phyloP scores from a whole-genome alignment of 2,329 filamentous ascomycete genomes.

The Botryosphaeria dothidea region DNA sequence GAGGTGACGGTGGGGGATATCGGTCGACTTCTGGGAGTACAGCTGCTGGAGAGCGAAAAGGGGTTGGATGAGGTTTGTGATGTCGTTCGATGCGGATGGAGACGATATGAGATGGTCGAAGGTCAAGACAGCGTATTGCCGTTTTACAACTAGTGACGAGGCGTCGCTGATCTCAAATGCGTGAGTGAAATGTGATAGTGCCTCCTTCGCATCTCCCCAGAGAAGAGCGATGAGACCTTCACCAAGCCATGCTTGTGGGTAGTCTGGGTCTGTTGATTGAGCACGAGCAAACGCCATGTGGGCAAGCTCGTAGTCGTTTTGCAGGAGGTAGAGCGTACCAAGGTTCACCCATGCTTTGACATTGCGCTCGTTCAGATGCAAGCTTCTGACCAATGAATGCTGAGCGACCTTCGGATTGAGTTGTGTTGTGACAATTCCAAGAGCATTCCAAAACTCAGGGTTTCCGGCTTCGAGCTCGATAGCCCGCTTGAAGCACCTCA shows the following conservation, averaged over 20 bases:
- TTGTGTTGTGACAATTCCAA: conserved; percentile 85
- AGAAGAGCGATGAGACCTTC: conserved; percentile 84
- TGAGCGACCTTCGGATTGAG: conserved; percentile 87
- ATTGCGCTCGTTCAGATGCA: conserved; percentile 88
- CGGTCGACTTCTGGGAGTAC: conserved; percentile 67
- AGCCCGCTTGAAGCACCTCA: conserved; percentile 89
- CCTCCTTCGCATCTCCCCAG: conserved; percentile 73
- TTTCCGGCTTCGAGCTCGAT: conserved; percentile 96
- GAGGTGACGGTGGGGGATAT: conserved; percentile 75
- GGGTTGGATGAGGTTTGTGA: conserved; percentile 73
- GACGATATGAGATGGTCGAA: conserved; percentile 77
- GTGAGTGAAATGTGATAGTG: conserved; percentile 83
- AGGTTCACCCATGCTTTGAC: conserved; percentile 88
- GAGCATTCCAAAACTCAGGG: conserved; percentile 93
- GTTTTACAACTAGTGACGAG: conserved; percentile 69
- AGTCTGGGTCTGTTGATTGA: conserved; percentile 93
- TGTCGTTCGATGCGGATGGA: conserved; percentile 51
- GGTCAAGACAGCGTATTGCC: conserved; percentile 75
- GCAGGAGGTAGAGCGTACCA: conserved; percentile 79
- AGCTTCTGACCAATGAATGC: conserved; percentile 86
- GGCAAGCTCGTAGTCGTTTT: conserved; percentile 81
- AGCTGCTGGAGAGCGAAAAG: conserved; percentile 87
- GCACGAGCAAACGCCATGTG: conserved; percentile 87
- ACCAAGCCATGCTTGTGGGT: conserved; percentile 89
- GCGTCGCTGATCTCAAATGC: conserved; percentile 90